phyloP scores from a whole-genome alignment of 495 filamentous ascomycete genomes.

The Acidomyces sp. region DNA sequence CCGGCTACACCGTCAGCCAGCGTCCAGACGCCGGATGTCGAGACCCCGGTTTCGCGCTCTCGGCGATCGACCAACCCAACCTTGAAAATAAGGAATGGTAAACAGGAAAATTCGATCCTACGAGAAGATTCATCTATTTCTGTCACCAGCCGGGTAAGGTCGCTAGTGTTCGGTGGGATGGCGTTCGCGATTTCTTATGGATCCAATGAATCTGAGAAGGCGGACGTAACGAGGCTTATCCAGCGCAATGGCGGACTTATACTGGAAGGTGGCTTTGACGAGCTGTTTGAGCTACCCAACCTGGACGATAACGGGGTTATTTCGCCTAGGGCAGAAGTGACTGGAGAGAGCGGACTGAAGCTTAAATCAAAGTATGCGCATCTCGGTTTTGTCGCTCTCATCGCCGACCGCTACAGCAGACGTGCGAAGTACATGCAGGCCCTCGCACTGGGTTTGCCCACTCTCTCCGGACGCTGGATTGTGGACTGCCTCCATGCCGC shows the following conservation, averaged over 20 bases:
- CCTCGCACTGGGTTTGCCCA: constrained; percentile 77
- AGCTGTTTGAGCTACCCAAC: constrained; percentile 53
- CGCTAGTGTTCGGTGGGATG: constrained; percentile 55
- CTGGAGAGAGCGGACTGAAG: constrained; percentile 22
- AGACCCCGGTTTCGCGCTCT: constrained; percentile 22
- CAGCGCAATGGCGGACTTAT: constrained; percentile 55
- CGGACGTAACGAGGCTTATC: constrained; percentile 39
- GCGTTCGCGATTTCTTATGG: constrained; percentile 67
- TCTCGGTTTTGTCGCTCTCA: constrained; percentile 68
- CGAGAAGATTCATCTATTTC: constrained; percentile 15
- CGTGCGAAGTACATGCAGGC: constrained; percentile 91
- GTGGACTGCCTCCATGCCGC: constrained; percentile 45
- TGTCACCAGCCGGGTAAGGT: neutral
- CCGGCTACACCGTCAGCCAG: constrained; percentile 20
- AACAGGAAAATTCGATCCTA: constrained; percentile 8
- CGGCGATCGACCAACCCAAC: constrained; percentile 12
- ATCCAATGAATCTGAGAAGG: constrained; percentile 38
- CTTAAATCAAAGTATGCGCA: constrained; percentile 38
- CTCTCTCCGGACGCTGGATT: constrained; percentile 69
- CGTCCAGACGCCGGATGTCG: constrained; percentile 8
- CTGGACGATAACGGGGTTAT: neutral
- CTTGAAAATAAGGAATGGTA: too few relatives aligned
- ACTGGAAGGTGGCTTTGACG: constrained; percentile 65
- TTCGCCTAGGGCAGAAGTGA: constrained; percentile 22
- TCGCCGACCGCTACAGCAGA: constrained; percentile 78